Evolutionary conservation across 176 grass and related monocot genomes (phyloP).

Genomic region (Oryza coarctata): DNA sequence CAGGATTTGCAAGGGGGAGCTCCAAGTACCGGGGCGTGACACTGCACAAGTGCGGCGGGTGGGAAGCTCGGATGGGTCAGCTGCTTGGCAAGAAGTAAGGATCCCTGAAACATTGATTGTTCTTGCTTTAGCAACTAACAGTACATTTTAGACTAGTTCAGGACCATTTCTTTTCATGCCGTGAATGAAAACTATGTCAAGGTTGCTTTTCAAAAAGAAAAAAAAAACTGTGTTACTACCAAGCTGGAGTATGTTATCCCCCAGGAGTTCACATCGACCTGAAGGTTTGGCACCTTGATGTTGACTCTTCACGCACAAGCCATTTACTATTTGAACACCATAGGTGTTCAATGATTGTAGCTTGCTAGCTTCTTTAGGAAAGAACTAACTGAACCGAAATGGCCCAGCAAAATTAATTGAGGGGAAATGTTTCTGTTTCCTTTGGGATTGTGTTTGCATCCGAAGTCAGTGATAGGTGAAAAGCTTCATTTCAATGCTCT

Average conservation of each 20-base stretch:
- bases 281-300: not conserved
- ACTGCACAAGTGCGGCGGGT: slow-evolving; percentile 78
- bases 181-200: not conserved
- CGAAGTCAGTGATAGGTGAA: not conserved
- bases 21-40: slow-evolving; percentile 86
- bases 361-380: not conserved
- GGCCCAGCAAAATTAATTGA: not conserved
- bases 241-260: not conserved
- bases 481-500: not conserved
- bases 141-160: not conserved
- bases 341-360: not conserved
- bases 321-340: not conserved
- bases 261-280: not conserved
- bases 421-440: slow-evolving; percentile 3
- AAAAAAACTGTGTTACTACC: not conserved
- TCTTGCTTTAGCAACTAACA: not conserved
- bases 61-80: slow-evolving; percentile 92
- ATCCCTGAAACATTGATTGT: not conserved
- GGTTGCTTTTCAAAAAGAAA: not conserved
- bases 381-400: not conserved
- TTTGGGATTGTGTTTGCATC: not conserved
- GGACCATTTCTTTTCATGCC: not conserved
- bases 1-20: slow-evolving; percentile 71
- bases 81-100: slow-evolving; percentile 91
- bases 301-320: not conserved